Percentiles rank a stretch among this genome's conserved stretches.
Conservation (phyloP, 2,329 filamentous ascomycete genomes). For the Venturia asperata region DNA sequence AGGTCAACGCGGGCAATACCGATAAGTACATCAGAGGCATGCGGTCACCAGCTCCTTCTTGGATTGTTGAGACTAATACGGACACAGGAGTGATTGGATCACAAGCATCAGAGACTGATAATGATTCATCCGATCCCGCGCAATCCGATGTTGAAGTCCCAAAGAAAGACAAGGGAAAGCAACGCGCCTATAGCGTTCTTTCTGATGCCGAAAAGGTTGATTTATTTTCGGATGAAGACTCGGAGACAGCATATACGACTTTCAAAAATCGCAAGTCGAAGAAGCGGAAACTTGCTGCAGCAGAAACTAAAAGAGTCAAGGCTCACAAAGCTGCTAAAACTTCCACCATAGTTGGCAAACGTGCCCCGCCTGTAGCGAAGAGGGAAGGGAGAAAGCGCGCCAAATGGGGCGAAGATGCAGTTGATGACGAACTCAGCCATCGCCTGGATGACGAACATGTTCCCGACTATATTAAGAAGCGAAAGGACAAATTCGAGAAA, state of each 20-base stretch:
- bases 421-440: conserved; percentile 24
- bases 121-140: conserved; percentile 8
- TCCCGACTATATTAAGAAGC: conserved; percentile 64
- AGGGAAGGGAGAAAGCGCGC: not conserved
- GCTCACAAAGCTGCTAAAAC: conserved; percentile 3
- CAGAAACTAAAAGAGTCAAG: conserved; percentile 13
- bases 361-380: not conserved
- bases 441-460: conserved; percentile 46
- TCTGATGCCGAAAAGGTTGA: conserved; percentile 20
- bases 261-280: conserved; percentile 46
- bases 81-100: not conserved
- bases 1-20: conserved; percentile 17
- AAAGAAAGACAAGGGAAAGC: not conserved
- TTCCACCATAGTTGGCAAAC: conserved; percentile 2
- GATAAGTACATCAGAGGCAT: not conserved
- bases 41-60: not conserved
- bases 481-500: conserved; percentile 63
- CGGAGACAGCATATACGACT: conserved; percentile 52
- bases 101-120: not conserved
- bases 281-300: conserved; percentile 16
- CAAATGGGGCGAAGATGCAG: conserved; percentile 20
- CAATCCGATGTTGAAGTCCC: not conserved
- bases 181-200: conserved; percentile 1
- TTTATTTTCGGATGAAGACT: conserved; percentile 41
- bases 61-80: not conserved